Percentiles rank a stretch among this genome's conserved stretches.
phyloP scores from a whole-genome alignment of 768 basidiomycete species.

The Phlebiopsis gigantea region DNA sequence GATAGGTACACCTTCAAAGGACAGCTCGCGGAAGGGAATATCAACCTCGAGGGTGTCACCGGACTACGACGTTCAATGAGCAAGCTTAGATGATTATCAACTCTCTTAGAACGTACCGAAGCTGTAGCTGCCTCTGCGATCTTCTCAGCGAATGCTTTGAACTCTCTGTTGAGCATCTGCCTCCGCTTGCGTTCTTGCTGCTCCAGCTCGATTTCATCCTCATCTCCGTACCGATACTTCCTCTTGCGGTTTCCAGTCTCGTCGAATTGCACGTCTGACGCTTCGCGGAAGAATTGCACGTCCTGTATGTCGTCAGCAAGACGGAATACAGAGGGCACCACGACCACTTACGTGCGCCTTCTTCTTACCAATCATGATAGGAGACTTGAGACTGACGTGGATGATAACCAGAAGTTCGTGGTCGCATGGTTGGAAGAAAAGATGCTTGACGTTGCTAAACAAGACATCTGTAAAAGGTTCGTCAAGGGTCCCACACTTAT shows the following conservation, averaged over 20 bases:
- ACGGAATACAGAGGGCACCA: too few relatives aligned
- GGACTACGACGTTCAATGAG: constrained; percentile 38
- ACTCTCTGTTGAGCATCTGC: constrained; percentile 87
- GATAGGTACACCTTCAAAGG: constrained; percentile 96
- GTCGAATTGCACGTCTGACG: constrained; percentile 95
- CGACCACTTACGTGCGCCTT: constrained; percentile 73
- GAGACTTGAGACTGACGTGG: constrained; percentile 88
- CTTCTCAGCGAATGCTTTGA: constrained; percentile 90
- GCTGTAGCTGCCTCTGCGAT: constrained; percentile 77
- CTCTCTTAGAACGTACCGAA: constrained; percentile 44
- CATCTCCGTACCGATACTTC: constrained; percentile 94
- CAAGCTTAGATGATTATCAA: not conserved
- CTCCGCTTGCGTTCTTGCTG: constrained; percentile 92
- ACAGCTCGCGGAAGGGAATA: constrained; percentile 94
- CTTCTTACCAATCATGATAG: constrained; percentile 99
- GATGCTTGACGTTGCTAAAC: constrained; percentile 95
- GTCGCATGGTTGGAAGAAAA: constrained; percentile 99
- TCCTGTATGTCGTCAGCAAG: constrained; percentile 72
- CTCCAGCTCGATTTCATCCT: constrained; percentile 98
- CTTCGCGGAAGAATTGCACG: constrained; percentile 97
- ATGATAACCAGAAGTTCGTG: constrained; percentile 92
- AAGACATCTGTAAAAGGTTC: constrained; percentile 62
- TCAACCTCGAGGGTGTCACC: constrained; percentile 90
- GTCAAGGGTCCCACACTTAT: not conserved
- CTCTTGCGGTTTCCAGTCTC: constrained; percentile 99